A percentile compares a stretch with the other conserved stretches of the same genome.
Evolutionary conservation across 73 alveolate genomes (phyloP).

Genomic region (Durusdinium trenchii): DNA sequence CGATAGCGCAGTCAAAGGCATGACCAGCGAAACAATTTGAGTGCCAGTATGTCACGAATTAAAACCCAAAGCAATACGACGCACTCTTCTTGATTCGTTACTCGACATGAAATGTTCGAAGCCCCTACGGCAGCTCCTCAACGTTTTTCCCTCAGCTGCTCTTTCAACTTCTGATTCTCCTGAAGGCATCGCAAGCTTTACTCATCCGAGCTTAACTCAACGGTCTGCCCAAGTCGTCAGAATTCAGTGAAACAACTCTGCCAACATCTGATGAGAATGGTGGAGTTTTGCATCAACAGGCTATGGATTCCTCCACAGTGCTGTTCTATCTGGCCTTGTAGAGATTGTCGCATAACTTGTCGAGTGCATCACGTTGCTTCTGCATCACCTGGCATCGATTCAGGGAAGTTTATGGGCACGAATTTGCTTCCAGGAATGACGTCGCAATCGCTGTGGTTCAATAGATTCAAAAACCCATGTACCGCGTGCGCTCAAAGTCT

Average conservation of each 20-base stretch:
- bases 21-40: no score
- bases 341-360: slow-evolving; percentile 83
- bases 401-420: not conserved
- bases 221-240: not conserved
- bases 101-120: not conserved
- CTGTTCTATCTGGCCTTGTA: slow-evolving; percentile 16
- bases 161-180: slow-evolving; percentile 64
- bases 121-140: slow-evolving; percentile 3
- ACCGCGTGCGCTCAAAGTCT: not conserved
- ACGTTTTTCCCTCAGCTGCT: slow-evolving; percentile 48
- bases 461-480: not conserved
- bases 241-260: not conserved
- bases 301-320: not conserved
- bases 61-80: no score
- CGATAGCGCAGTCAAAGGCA: no score
- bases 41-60: no score
- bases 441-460: not conserved
- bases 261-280: not conserved
- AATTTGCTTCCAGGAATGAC: not conserved
- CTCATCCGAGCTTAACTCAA: not conserved
- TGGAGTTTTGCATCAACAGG: no score
- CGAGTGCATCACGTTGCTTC: slow-evolving; percentile 84
- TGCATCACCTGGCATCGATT: slow-evolving; percentile 38
- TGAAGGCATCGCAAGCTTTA: not conserved
- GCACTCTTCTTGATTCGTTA: no score